phyloP scores from a whole-genome alignment of 306 rosid species.

The Pueraria montana region DNA sequence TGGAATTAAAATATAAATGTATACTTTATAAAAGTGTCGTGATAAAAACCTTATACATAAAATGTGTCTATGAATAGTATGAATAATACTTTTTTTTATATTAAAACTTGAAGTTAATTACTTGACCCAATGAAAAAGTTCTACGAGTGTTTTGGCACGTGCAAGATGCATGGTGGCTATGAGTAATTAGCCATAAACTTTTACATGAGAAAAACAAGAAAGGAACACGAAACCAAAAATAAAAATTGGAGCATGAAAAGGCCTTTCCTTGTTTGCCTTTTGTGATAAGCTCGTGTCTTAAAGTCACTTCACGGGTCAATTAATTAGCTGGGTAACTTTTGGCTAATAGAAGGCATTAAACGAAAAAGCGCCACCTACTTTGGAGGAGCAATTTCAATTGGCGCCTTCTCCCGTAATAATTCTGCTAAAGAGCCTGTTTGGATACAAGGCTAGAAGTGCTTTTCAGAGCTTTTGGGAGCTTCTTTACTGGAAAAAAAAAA shows the following conservation, averaged over 20 bases:
- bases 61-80: background rate
- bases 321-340: slow-evolving; percentile 35
- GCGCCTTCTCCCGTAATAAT: no score
- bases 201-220: slow-evolving; percentile 1
- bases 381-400: no score
- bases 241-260: background rate
- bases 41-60: background rate
- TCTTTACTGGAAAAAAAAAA: no score
- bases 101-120: background rate
- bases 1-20: background rate
- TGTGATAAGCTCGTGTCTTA: slow-evolving; percentile 34
- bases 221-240: background rate
- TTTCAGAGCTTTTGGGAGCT: no score
- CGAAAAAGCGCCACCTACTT: no score
- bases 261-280: slow-evolving; percentile 23
- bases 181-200: background rate
- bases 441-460: no score
- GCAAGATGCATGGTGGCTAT: slow-evolving; percentile 10
- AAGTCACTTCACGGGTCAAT: background rate
- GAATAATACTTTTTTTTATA: background rate
- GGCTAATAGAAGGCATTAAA: slow-evolving; percentile 8
- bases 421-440: no score
- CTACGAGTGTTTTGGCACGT: background rate
- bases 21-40: background rate
- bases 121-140: background rate